Base-by-base conservation (phyloP, 1,139 yeast genomes). In the Magnusiomyces paraingens region DNA sequence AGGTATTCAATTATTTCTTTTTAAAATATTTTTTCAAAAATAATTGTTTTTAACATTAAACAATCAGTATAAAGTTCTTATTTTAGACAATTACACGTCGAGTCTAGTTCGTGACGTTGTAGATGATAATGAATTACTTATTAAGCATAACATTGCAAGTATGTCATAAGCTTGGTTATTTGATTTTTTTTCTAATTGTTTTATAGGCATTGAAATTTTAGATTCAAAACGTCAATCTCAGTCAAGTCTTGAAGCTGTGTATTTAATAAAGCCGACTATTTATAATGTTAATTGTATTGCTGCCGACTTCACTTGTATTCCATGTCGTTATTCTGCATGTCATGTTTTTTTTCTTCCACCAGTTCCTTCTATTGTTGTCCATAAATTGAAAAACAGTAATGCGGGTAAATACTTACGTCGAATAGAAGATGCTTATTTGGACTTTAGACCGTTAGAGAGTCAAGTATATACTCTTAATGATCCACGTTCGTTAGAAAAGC, bases 401-500 rank as follows among this genome's bases (percentile, higher is more conserved):
- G 58, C 56, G 15, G 61, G 59, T 2, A 58, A 63, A 20, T 60
- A 55, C 48, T 50, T 69, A 17, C 54, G 62, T 35, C 48, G 56
- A 6, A 47, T 69, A 18, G 64, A 61, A 17, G 59, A 55, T 2
- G 68, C 64, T 12, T 62, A 64, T 49, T 59, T 81, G 38, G 75
- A 74, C 40, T 74, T 75, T 47, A 63, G 70, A 54, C 82, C 85
- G 3, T 68, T 73, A 35, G 84, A 81, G 64, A 62, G 77, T 0
- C 74, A 73, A 45, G 73, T 73, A 1, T 81, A 79, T 62, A 68
- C 81, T 11, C 65, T 69, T 72, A 65, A 67, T 47, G 66, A 69
- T 46, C 62, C 68, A 1, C 56, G 82, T 60, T 80, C 95, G 1
- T 74, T 89, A 70, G 91, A 91, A 47, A 74, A 83, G 40, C 86